These are phyloP conservation scores for Fusarium sp. DNA, from an alignment of 2,329 filamentous ascomycete genomes.

Conservation along the genomic window DNA sequence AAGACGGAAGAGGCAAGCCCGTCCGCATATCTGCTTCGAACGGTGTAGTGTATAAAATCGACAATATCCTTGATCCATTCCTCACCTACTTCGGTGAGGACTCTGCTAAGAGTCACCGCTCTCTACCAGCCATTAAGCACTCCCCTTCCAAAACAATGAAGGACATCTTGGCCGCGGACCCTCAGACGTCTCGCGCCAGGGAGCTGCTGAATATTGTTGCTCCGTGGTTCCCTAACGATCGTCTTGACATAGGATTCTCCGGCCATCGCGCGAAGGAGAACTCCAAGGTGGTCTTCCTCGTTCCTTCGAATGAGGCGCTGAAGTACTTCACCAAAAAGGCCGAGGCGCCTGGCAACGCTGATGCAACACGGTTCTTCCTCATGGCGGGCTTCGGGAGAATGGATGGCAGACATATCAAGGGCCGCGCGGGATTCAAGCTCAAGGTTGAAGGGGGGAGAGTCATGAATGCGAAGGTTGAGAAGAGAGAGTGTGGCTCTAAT, in stretches of 20 bases:
- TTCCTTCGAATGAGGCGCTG: background rate
- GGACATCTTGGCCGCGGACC: background rate
- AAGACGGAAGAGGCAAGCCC: background rate
- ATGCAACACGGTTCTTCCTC: background rate
- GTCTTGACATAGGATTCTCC: background rate
- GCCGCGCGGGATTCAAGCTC: background rate
- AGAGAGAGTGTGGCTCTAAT: constrained; percentile 3
- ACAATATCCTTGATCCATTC: background rate
- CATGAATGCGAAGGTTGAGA: constrained; percentile 1
- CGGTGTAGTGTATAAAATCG: background rate
- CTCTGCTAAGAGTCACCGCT: background rate
- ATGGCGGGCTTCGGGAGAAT: constrained; percentile 3
- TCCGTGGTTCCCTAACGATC: background rate
- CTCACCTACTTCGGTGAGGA: constrained; percentile 4
- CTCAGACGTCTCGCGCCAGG: background rate
- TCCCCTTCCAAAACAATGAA: background rate
- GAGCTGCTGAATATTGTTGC: background rate
- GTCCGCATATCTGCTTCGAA: background rate
- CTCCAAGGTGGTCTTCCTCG: background rate
- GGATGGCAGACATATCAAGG: background rate
- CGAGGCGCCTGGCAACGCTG: background rate
- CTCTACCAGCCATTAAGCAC: background rate
- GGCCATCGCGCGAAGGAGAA: background rate
- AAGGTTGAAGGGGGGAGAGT: background rate
- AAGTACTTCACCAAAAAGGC: background rate